Evolutionary conservation across 2,329 filamentous ascomycete genomes (phyloP), one percentile per base, ranked within the genome.

Genomic region (Aspergillus novoparasiticus): DNA sequence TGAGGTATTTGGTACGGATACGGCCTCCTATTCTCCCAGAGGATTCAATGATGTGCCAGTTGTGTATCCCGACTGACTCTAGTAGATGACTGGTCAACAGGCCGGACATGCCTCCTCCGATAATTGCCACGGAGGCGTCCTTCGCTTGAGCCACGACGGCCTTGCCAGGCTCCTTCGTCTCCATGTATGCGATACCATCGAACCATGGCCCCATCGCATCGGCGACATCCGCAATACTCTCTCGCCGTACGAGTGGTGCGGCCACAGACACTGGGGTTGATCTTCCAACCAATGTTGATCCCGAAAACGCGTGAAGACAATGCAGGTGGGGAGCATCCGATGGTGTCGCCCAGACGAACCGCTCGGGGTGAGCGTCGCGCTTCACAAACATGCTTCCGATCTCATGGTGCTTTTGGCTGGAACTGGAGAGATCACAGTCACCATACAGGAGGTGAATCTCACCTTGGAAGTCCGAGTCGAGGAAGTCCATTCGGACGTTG

Each of bases 401-500:
- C 14, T 80, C 75, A 64, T 84, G 81, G 64, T 85, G 81, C 30
- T 71, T 72, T n/a, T 81, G 68, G 5, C 70, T 63, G 10, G 71
- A 63, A 10, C 70, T 63, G 23, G 66, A 54, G 64, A 81, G 77
- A 51, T 77, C 70, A 64, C 82, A 84, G 50, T 76, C 69, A 1
- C 82, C 83, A 65, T 84, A 82, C 8, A 83, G 76, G 28, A 84
- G 66, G 2, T 75, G 74, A 10, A 84, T 61, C 19, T 81, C 72
- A 8, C 82, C 82, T 60, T 82, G 79, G 34, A 82, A 79, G 23
- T 74, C 72, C 21, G 75, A 71, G 45, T 75, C 74, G 19, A 67
- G 28, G 64, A 81, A 84, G 6, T 72, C 75, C 23, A 85, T 72
- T 50, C 84, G 78, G 34, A 85, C 74, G 67, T 85, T 85, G 68